Base-by-base conservation (phyloP, 768 basidiomycete genomes). In the Calocybe gangraenosa region DNA sequence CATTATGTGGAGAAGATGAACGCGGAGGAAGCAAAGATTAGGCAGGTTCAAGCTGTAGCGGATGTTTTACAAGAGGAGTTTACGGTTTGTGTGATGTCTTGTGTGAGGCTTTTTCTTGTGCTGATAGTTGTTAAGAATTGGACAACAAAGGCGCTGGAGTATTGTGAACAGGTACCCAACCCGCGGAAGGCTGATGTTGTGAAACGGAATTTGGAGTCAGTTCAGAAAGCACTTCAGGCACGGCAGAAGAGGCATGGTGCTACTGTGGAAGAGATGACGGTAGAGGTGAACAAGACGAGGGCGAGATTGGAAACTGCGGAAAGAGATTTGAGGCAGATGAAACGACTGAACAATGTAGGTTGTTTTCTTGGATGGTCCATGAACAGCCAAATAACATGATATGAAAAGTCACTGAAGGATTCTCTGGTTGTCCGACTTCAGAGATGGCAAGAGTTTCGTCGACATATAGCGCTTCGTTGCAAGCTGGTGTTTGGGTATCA, bases 401-500 rank as follows among this genome's bases (percentile, higher is more conserved):
- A 22, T 21, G 34, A 40, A 5, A 45, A 94, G 91, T 75, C 78
- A 19, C 71, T 95, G 38, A 78, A 73, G 52, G 60, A 72, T 4
- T 86, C 92, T 0, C 71, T 93, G 31, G 63, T 75, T 17, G 58
- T 70, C 11, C 89, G 94, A 17, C 64, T 85, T 44, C 62, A 68
- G 14, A 79, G 79, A 55, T 97, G 95, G 94, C 78, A 87, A 44
- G 82, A 88, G 45, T 94, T 94, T 71, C 80, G 94, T 41, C 75
- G 81, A 8, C 86, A 91, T 56, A 93, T 93, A 51, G 87, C 92
- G n/a, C 70, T 92, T 21, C 81, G 90, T 13, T 87, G 88, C 79
- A 83, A 89, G 57, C 70, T 84, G 21, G 80, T 87, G 32, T 96
- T 97, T 69, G 75, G 79, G 15, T 82, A 75, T 55, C 83, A 94